phyloP scores from a whole-genome alignment of 1,284 basidiomycete species.

The Inonotus obliquus region DNA sequence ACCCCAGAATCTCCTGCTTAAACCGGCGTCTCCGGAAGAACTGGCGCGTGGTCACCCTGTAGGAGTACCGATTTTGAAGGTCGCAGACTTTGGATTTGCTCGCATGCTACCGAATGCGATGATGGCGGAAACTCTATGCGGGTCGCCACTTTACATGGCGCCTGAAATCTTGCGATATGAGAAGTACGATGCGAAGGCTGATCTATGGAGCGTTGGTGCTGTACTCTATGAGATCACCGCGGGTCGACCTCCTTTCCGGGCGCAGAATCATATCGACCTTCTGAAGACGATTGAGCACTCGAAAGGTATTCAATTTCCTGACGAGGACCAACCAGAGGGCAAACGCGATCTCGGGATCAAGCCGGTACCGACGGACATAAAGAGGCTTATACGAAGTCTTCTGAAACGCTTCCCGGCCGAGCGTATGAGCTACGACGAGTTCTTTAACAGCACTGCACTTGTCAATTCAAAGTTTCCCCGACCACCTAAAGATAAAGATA shows the following conservation, averaged over 20 bases:
- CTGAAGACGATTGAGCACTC: constrained; percentile 88
- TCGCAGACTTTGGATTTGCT: constrained; percentile 98
- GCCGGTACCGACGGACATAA: constrained; percentile 80
- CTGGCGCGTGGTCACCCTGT: constrained; percentile 82
- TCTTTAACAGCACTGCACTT: constrained; percentile 81
- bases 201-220: constrained; percentile 97
- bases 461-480: constrained; percentile 73
- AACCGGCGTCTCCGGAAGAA: constrained; percentile 77
- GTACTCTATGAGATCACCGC: constrained; percentile 96
- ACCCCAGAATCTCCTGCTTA: constrained; percentile 92
- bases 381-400: constrained; percentile 79
- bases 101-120: constrained; percentile 86
- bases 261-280: constrained; percentile 94
- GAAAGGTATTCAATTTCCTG: constrained; percentile 88
- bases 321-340: constrained; percentile 61
- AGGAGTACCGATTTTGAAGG: constrained; percentile 91
- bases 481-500: constrained; percentile 33
- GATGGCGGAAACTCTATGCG: constrained; percentile 97
- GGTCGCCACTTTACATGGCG: constrained; percentile 99
- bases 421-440: constrained; percentile 87
- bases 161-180: constrained; percentile 97
- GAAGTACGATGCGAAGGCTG: constrained; percentile 97
- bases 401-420: constrained; percentile 84
- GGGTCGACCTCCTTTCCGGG: constrained; percentile 91
- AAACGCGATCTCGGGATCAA: constrained; percentile 40